Evolutionary conservation across 1,284 basidiomycete species (phyloP).

Genomic region (Pyrrhoderma lamaoense): DNA sequence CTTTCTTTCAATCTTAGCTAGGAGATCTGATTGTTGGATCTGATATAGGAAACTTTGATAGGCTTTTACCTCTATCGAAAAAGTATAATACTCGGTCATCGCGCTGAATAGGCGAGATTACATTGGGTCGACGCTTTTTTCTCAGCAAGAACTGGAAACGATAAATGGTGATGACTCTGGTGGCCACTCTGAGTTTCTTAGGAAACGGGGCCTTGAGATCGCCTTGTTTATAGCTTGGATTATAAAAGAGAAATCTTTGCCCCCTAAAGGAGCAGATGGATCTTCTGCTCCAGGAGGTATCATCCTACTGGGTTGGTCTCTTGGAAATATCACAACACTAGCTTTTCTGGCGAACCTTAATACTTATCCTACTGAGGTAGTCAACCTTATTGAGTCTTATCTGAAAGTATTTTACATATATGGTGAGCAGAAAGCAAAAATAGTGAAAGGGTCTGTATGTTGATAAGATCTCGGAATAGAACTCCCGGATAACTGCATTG

Average conservation of each 20-base stretch:
- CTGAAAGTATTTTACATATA: conserved; percentile 9
- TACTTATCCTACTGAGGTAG: not conserved
- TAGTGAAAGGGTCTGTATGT: not conserved
- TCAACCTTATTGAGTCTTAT: conserved; percentile 1
- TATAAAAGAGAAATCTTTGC: conserved; percentile 8
- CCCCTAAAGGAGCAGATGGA: not conserved
- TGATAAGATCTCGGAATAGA: not conserved
- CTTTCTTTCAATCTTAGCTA: not conserved
- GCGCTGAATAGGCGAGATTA: conserved; percentile 24
- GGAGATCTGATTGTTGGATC: not conserved
- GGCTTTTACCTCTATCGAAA: conserved; percentile 18
- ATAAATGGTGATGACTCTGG: conserved; percentile 11
- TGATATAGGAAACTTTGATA: conserved; percentile 11
- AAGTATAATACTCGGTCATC: conserved; percentile 21
- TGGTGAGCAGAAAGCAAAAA: conserved; percentile 2
- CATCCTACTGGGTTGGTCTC: conserved; percentile 15
- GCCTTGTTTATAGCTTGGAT: conserved; percentile 16
- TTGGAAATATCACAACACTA: conserved; percentile 13
- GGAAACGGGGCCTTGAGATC: conserved; percentile 16
- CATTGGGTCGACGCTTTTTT: conserved; percentile 20
- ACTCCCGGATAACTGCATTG: not conserved
- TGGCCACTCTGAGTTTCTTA: conserved; percentile 14
- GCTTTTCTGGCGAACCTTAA: conserved; percentile 9
- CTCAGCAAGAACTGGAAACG: conserved; percentile 17
- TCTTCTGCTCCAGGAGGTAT: conserved; percentile 5